A percentile compares a stretch with the other conserved stretches of the same genome.
Conservation (phyloP, 768 basidiomycete species). For the Strobilomyces confusus region DNA sequence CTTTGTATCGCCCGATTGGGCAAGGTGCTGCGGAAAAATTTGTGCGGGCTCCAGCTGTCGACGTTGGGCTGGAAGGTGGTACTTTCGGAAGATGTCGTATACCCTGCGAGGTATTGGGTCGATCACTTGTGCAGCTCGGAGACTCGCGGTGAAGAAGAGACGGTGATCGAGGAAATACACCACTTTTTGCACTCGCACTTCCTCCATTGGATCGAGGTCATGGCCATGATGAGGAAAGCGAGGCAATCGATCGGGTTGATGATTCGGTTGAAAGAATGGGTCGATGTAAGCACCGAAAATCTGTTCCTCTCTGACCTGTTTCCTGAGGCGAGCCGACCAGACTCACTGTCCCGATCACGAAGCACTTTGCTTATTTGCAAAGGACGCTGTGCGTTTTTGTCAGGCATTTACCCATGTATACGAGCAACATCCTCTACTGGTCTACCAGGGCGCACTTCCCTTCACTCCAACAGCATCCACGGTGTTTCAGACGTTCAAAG, state of each 20-base stretch:
- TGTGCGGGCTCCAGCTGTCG: conserved; percentile 22
- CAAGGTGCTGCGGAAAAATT: conserved; percentile 22
- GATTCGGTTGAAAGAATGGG: conserved; percentile 25
- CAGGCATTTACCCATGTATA: conserved; percentile 30
- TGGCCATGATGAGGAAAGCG: conserved; percentile 28
- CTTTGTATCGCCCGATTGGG: conserved; percentile 22
- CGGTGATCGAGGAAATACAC: conserved; percentile 13
- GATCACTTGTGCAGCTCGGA: conserved; percentile 25
- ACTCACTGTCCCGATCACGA: conserved; percentile 8
- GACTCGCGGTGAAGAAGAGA: neutral
- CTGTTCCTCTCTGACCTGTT: neutral
- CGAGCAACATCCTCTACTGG: conserved; percentile 32
- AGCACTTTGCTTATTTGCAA: conserved; percentile 17
- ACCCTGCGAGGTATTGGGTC: conserved; percentile 27
- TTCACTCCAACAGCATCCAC: conserved; percentile 27
- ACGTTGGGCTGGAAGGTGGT: conserved; percentile 9
- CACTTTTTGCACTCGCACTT: conserved; percentile 25
- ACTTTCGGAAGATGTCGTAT: conserved; percentile 25
- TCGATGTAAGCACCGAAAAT: conserved; percentile 14
- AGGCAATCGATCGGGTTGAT: conserved; percentile 30
- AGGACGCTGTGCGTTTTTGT: conserved; percentile 30
- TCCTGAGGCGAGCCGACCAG: conserved; percentile 9
- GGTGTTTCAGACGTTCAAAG: conserved; percentile 27
- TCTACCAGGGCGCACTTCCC: conserved; percentile 30
- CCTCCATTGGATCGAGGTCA: conserved; percentile 33